A percentile compares a stretch with the other conserved stretches of the same genome.
phyloP scores from a whole-genome alignment of 2,329 filamentous ascomycete species.

The Davidsoniella neocaledoniae region DNA sequence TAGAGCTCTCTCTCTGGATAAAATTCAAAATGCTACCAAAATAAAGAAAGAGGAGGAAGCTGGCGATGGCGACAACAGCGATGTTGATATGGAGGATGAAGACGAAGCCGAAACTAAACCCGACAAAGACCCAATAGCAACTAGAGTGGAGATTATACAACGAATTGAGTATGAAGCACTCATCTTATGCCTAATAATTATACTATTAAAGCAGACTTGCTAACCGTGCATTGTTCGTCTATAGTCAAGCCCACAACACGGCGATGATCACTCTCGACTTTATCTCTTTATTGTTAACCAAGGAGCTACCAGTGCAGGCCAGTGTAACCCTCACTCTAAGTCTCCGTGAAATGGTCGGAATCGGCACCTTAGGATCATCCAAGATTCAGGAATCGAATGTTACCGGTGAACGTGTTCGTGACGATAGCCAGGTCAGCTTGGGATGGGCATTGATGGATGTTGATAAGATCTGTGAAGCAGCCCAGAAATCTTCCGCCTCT shows the following conservation, averaged over 20 bases:
- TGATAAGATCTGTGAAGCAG: conserved; percentile 54
- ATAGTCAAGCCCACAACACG: conserved; percentile 37
- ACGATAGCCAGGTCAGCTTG: conserved; percentile 38
- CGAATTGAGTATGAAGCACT: conserved; percentile 35
- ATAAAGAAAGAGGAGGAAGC: conserved; percentile 23
- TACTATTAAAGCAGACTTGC: not conserved
- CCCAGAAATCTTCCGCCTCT: conserved; percentile 53
- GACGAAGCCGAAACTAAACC: conserved; percentile 25
- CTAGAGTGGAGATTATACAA: conserved; percentile 39
- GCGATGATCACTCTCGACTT: conserved; percentile 62
- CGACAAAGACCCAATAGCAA: conserved; percentile 27
- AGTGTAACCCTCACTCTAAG: conserved; percentile 51
- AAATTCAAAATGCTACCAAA: not conserved
- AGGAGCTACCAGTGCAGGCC: conserved; percentile 56
- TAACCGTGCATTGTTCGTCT: conserved; percentile 1
- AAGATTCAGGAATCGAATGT: conserved; percentile 44
- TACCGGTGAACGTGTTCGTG: conserved; percentile 35
- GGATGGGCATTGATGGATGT: conserved; percentile 71
- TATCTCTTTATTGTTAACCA: conserved; percentile 68
- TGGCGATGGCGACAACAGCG: conserved; percentile 28
- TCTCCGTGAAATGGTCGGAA: conserved; percentile 53
- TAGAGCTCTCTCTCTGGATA: conserved; percentile 58
- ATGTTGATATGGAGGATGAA: conserved; percentile 16
- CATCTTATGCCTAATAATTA: not conserved
- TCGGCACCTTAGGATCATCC: conserved; percentile 57